Evolutionary conservation across 352 stramenopile genomes (phyloP).

Genomic region (Elongisporangium undulatum): DNA sequence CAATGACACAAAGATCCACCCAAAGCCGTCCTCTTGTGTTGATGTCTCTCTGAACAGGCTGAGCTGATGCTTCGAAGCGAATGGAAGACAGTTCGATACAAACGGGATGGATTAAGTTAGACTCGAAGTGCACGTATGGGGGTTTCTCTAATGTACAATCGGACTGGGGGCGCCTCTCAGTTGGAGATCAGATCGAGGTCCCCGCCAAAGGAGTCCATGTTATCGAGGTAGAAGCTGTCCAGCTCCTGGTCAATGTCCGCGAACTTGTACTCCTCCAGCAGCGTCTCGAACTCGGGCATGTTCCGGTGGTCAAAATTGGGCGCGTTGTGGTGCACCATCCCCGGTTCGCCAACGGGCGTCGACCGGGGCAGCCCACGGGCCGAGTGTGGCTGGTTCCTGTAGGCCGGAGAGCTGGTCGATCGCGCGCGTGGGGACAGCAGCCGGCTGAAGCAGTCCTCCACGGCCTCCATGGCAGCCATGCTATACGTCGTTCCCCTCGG

Average conservation of each 20-base stretch:
- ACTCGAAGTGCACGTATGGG: not conserved
- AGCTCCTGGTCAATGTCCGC: conserved; percentile 81
- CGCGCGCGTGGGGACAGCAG: conserved; percentile 18
- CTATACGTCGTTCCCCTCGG: conserved; percentile 4
- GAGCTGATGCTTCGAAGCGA: too few species aligned
- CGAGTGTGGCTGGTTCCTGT: conserved; percentile 14
- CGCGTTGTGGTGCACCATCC: conserved; percentile 5
- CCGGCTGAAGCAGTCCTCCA: conserved; percentile 58
- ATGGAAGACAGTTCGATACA: too few species aligned
- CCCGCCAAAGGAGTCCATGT: conserved; percentile 54
- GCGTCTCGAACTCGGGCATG: conserved; percentile 62
- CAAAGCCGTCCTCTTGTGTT: too few species aligned
- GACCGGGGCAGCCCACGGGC: conserved; percentile 4
- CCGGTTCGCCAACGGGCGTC: not conserved
- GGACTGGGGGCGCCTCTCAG: conserved; percentile 15
- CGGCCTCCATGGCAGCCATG: conserved; percentile 21
- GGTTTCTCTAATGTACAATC: conserved; percentile 2
- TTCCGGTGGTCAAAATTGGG: conserved; percentile 38
- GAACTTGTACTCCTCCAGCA: conserved; percentile 75
- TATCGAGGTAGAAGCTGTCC: conserved; percentile 77
- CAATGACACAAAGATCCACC: too few species aligned
- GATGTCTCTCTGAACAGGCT: too few species aligned
- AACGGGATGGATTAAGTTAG: not conserved
- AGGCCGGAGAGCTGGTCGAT: conserved; percentile 4
- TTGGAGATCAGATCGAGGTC: conserved; percentile 61